phyloP scores from a whole-genome alignment of 2,329 filamentous ascomycete species.

The Claviceps spartinae region DNA sequence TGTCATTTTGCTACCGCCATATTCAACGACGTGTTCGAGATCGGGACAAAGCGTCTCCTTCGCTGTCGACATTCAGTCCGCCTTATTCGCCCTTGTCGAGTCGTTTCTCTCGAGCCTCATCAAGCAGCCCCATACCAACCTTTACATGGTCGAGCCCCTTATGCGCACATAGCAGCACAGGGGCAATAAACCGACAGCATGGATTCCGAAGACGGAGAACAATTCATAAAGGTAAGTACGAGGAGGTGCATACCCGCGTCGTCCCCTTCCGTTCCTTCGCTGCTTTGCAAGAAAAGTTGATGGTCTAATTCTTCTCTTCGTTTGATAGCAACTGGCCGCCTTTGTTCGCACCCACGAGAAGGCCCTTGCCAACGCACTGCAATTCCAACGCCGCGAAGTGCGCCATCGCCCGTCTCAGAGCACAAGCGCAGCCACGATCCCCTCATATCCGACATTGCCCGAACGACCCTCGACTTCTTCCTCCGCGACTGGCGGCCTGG shows the following conservation, averaged over 20 bases:
- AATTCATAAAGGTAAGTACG: constrained; percentile 66
- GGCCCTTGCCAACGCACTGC: constrained; percentile 87
- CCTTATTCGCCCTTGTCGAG: not conserved
- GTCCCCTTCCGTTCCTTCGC: not conserved
- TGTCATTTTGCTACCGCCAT: not conserved
- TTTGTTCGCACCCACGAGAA: constrained; percentile 97
- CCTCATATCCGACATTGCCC: constrained; percentile 43
- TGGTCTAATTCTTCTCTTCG: constrained; percentile 15
- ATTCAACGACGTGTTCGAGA: not conserved
- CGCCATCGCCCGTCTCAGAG: constrained; percentile 59
- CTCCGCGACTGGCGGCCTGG: constrained; percentile 62
- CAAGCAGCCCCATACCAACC: not conserved
- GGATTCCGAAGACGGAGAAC: constrained; percentile 80
- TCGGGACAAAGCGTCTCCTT: not conserved
- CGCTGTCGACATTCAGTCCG: not conserved
- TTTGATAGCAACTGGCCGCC: constrained; percentile 69
- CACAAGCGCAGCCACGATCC: constrained; percentile 42
- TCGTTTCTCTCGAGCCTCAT: not conserved
- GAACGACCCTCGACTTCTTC: constrained; percentile 51
- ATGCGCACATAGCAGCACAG: constrained; percentile 7
- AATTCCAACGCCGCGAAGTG: constrained; percentile 59
- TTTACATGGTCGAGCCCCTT: not conserved
- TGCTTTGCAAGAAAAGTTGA: not conserved
- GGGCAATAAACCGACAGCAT: constrained; percentile 33
- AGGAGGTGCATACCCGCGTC: not conserved